Conservation (phyloP, 495 filamentous ascomycete species). For the Trichoderma asperelloides region DNA sequence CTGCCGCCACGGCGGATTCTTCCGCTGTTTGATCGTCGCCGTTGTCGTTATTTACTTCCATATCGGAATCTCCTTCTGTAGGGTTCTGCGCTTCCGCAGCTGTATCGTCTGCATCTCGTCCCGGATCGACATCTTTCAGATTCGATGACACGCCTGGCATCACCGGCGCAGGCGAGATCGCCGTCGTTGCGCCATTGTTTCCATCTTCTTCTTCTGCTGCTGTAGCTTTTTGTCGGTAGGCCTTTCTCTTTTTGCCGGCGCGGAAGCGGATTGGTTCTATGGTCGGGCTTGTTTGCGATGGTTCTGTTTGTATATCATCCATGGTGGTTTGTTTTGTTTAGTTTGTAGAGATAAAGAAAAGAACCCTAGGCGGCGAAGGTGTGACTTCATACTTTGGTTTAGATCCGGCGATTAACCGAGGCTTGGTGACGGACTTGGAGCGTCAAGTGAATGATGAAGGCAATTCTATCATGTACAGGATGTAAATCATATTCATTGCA, state of each 20-base stretch:
- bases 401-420: background rate
- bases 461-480: background rate
- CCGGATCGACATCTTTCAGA: background rate
- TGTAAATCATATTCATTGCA: background rate
- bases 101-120: background rate
- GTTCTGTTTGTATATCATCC: constrained; percentile 16
- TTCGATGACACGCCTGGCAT: background rate
- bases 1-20: constrained; percentile 34
- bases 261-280: constrained; percentile 47
- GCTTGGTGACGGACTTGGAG: background rate
- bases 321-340: constrained; percentile 8
- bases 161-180: background rate
- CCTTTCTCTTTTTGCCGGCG: constrained; percentile 64
- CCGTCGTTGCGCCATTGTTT: constrained; percentile 12
- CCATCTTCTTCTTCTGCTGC: constrained; percentile 23
- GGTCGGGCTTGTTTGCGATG: constrained; percentile 6
- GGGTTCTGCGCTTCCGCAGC: background rate
- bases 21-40: constrained; percentile 24
- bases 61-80: background rate
- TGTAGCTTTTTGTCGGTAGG: constrained; percentile 53
- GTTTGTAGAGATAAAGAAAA: background rate
- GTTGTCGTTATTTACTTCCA: constrained; percentile 20
- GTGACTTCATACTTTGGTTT: background rate
- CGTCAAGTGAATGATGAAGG: background rate
- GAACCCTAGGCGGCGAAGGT: background rate